Evolutionary conservation across 139 green algal genomes (phyloP), one percentile per base, ranked within the genome.

Genomic region (Chlorella sp.): DNA sequence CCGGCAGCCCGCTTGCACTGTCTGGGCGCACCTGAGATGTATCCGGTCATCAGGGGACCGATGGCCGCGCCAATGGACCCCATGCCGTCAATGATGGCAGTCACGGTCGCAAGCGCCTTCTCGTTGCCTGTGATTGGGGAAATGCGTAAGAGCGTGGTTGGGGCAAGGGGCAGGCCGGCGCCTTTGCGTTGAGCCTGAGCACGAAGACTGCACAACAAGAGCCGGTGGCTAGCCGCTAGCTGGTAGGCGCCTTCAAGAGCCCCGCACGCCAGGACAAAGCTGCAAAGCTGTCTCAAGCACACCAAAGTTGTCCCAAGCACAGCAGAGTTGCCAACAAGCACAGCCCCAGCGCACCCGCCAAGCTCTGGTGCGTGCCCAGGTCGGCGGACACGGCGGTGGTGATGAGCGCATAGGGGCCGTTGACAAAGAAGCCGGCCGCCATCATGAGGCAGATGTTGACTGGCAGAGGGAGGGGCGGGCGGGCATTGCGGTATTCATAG

Each of bases 81-180:
- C 91, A 97, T 99, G 73, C 96, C 96, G 86, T 99, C 96, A 34
- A 99, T 99, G 85, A 99, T 99, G 40, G 96, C 96, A 13, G 96
- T 98, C 14, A 99, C 96, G 11, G 96, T 99, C 30, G 96, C 95
- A 58, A 99, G 89, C 22, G 96, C 96, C 88, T 95, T 96, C 41
- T 92, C 88, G 79, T 97, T 98, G 82, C 95, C 92, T 90, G 74
- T 54, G 22, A 26, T 0, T 16, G 32, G 32, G 38, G n/a, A n/a
- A n/a, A n/a, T n/a, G n/a, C n/a, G n/a, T n/a, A n/a, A n/a, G n/a
- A n/a, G n/a, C n/a, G n/a, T n/a, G n/a, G n/a, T n/a, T n/a, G n/a
- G n/a, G n/a, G n/a, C n/a, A n/a, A n/a, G n/a, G n/a, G n/a, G n/a
- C n/a, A n/a, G n/a, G n/a, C n/a, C n/a, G n/a, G n/a, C n/a, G n/a